Percentiles rank a stretch among this genome's conserved stretches.
Evolutionary conservation across 1,284 basidiomycete genomes (phyloP).

Genomic region (Ceratobasidium papillatum): DNA sequence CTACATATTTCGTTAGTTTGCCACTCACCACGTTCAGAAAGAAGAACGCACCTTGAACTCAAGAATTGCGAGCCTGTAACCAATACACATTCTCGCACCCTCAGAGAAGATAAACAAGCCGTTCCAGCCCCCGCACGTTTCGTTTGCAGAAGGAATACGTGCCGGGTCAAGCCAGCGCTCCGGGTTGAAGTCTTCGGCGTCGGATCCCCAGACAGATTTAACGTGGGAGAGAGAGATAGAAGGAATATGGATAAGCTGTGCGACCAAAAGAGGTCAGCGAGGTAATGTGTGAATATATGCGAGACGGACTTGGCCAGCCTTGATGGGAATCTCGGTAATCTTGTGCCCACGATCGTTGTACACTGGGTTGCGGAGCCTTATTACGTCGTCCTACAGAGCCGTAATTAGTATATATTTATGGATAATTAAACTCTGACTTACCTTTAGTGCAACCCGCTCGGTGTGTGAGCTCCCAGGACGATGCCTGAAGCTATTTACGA

Average conservation of each 20-base stretch:
- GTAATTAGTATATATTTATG: not conserved
- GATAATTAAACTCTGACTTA: not conserved
- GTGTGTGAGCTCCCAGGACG: slow-evolving; percentile 47
- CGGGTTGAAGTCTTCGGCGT: slow-evolving; percentile 49
- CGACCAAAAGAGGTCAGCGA: not conserved
- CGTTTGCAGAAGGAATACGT: slow-evolving; percentile 17
- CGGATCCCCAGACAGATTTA: slow-evolving; percentile 49
- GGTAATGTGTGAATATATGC: not conserved
- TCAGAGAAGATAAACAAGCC: slow-evolving; percentile 40
- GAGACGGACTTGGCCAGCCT: slow-evolving; percentile 46
- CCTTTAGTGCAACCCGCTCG: slow-evolving; percentile 38
- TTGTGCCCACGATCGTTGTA: slow-evolving; percentile 44
- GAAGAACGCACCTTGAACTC: slow-evolving; percentile 37
- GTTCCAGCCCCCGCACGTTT: slow-evolving; percentile 41
- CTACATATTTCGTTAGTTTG: not conserved
- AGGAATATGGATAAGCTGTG: slow-evolving; percentile 47
- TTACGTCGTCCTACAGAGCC: slow-evolving; percentile 45
- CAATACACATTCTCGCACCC: slow-evolving; percentile 42
- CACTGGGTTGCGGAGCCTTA: slow-evolving; percentile 48
- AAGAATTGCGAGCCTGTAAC: slow-evolving; percentile 40
- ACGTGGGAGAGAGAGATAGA: slow-evolving; percentile 47
- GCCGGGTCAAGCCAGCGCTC: slow-evolving; percentile 41
- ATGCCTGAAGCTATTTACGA: slow-evolving; percentile 46
- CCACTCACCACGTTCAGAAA: not conserved
- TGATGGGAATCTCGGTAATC: slow-evolving; percentile 43